Base-by-base conservation (phyloP, 495 filamentous ascomycete species). In the Hyaloscypha hepaticicola region DNA sequence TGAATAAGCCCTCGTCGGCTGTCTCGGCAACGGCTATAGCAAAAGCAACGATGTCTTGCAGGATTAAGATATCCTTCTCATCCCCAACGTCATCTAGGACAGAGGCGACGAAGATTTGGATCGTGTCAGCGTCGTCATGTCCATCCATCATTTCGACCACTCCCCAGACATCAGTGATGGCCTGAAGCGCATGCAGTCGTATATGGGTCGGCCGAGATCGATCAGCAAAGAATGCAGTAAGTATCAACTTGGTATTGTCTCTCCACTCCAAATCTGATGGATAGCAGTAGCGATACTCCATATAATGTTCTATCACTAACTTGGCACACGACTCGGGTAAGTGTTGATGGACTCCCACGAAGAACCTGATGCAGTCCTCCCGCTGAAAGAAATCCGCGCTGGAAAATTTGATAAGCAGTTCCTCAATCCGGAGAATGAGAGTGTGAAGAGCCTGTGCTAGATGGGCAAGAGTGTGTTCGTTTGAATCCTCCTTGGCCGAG, bases 191-290 rank as follows among this genome's bases (percentile, higher is more conserved):
- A 24, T 83, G 78, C 12, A 90, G 77, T 19, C 92, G 88, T 61
- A 92, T 83, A 45, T 86, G 80, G 1, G 87, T 82, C 26, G 86
- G 80, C 55, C 91, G 86, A 57, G 72, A 80, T 14, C 78, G 81
- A 67, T 89, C 82, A 38, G 80, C 82, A 58, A 93, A 84, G 67
- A 96, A 88, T 12, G 83, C 79, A 27, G 84, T 78, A 55, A 92
- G 77, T 1, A 95, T 76, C 8, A 80, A 76, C 26, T 75, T 81
- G 26, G 87, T 82, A 65, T 90, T 87, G 5, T 77, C 75, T 31
- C 88, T 77, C 88, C 91, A 96, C 9, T 83, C 73, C 16, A 77
- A 72, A 70, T 87, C 86, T 5, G 87, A 90, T 26, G 90, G 92
- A 62, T 86, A 88, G 66, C 89, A 91, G 60, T 86, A 86, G 28